Evolutionary conservation across 2,329 filamentous ascomycete species (phyloP).

Genomic region (Daldinia sp.): DNA sequence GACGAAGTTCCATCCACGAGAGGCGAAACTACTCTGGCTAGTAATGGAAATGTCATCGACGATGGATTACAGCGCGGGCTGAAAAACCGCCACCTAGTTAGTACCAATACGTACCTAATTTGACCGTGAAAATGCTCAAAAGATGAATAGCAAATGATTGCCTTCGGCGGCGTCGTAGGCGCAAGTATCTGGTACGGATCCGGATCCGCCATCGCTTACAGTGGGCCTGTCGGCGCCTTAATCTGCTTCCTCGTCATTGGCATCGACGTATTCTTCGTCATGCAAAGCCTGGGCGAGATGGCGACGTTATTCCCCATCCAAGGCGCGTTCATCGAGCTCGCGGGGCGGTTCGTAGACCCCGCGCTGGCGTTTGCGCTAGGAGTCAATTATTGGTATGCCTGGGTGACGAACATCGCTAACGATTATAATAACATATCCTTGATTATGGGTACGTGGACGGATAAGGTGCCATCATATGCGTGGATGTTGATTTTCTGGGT

Average conservation of each 20-base stretch:
- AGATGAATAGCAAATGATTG: slow-evolving; percentile 43
- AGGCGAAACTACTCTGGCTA: slow-evolving; percentile 21
- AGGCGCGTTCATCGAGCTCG: slow-evolving; percentile 61
- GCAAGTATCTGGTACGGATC: slow-evolving; percentile 45
- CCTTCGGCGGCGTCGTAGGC: slow-evolving; percentile 43
- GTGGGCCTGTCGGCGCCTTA: slow-evolving; percentile 46
- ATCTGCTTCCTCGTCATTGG: slow-evolving; percentile 47
- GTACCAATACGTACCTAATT: slow-evolving; percentile 5
- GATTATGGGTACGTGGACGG: slow-evolving; percentile 55
- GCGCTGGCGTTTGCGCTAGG: slow-evolving; percentile 57
- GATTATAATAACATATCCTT: slow-evolving; percentile 57
- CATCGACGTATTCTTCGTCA: slow-evolving; percentile 49
- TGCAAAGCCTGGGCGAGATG: slow-evolving; percentile 65
- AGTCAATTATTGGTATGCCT: slow-evolving; percentile 59
- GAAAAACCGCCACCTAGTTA: slow-evolving; percentile 43
- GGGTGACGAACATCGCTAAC: slow-evolving; percentile 53
- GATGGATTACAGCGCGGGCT: slow-evolving; percentile 43
- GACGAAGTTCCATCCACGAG: neutral
- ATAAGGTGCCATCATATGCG: slow-evolving; percentile 53
- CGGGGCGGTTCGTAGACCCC: slow-evolving; percentile 59
- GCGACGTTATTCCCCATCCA: slow-evolving; percentile 61
- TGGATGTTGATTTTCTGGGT: slow-evolving; percentile 42
- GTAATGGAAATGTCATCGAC: slow-evolving; percentile 42
- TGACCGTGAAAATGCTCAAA: neutral
- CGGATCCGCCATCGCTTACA: slow-evolving; percentile 44